Evolutionary conservation across 768 basidiomycete genomes (phyloP).

Genomic region (Pleurotus eryngii): DNA sequence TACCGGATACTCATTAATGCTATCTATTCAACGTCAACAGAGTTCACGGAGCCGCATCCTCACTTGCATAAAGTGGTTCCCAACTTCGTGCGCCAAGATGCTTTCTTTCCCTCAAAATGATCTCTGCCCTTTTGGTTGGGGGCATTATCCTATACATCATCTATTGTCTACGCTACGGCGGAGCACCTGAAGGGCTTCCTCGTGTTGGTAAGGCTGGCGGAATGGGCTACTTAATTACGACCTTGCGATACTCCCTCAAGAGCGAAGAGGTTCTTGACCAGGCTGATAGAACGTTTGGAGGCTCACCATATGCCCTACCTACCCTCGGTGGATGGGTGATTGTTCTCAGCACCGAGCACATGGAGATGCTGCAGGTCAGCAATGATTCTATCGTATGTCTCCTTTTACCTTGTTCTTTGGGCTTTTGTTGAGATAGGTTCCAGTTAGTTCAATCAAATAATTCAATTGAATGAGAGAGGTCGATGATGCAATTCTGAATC

Average conservation of each 20-base stretch:
- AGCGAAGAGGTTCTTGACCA: conserved; percentile 12
- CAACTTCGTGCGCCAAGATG: no score
- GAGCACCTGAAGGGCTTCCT: background rate
- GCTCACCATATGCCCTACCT: conserved; percentile 14
- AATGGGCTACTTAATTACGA: conserved; percentile 14
- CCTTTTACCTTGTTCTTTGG: background rate
- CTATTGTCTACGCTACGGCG: background rate
- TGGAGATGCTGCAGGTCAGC: conserved; percentile 11
- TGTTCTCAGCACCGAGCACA: conserved; percentile 12
- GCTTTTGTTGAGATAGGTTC: no score
- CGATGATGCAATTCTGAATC: background rate
- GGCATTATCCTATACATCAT: background rate
- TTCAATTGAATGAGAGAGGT: background rate
- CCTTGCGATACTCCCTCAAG: conserved; percentile 9
- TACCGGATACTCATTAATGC: no score
- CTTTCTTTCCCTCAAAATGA: background rate
- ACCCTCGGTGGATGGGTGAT: conserved; percentile 13
- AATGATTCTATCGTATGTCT: conserved; percentile 14
- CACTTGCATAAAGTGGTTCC: no score
- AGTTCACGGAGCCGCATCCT: no score
- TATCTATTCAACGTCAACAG: no score
- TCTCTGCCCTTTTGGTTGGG: background rate
- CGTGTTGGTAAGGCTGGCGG: conserved; percentile 14
- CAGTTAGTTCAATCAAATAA: conserved; percentile 6
- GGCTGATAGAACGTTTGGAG: conserved; percentile 11